phyloP scores from a whole-genome alignment of 768 basidiomycete genomes.

The Boletus fagicola region DNA sequence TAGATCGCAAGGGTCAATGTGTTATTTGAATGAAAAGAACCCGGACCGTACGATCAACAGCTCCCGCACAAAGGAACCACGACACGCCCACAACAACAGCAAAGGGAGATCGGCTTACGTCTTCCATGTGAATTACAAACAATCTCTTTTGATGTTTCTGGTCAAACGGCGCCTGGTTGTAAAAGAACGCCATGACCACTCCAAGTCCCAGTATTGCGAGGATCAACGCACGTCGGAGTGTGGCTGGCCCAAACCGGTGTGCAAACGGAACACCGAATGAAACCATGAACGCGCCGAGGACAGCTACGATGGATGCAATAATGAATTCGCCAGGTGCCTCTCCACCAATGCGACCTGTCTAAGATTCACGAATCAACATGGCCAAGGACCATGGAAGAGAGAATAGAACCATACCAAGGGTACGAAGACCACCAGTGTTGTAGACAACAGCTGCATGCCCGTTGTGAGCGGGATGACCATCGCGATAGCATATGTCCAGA shows the following conservation, averaged over 20 bases:
- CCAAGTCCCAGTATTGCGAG: constrained; percentile 47
- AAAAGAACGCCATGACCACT: constrained; percentile 59
- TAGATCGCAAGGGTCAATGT: not conserved
- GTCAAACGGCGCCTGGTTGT: constrained; percentile 67
- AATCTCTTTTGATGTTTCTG: constrained; percentile 82
- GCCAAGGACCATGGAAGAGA: constrained; percentile 3
- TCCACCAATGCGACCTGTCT: constrained; percentile 82
- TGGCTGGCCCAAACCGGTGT: constrained; percentile 59
- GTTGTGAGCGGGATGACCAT: constrained; percentile 54
- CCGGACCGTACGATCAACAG: not conserved
- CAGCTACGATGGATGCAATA: constrained; percentile 72
- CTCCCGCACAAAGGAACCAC: not conserved
- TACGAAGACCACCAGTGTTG: constrained; percentile 83
- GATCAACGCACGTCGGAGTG: constrained; percentile 42
- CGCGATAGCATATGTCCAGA: constrained; percentile 64
- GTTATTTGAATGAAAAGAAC: not conserved
- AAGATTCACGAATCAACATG: constrained; percentile 4
- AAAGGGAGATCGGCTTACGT: constrained; percentile 48
- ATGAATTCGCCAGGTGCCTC: constrained; percentile 88
- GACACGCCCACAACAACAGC: not conserved
- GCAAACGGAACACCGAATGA: constrained; percentile 69
- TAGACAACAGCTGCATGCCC: constrained; percentile 55
- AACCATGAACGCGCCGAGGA: constrained; percentile 52
- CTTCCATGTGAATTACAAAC: constrained; percentile 81
- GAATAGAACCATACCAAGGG: constrained; percentile 57